These are phyloP conservation scores for Xenosphaeropsis pyriputrescens DNA, from an alignment of 2,329 filamentous ascomycete genomes.

Conservation along the genomic window DNA sequence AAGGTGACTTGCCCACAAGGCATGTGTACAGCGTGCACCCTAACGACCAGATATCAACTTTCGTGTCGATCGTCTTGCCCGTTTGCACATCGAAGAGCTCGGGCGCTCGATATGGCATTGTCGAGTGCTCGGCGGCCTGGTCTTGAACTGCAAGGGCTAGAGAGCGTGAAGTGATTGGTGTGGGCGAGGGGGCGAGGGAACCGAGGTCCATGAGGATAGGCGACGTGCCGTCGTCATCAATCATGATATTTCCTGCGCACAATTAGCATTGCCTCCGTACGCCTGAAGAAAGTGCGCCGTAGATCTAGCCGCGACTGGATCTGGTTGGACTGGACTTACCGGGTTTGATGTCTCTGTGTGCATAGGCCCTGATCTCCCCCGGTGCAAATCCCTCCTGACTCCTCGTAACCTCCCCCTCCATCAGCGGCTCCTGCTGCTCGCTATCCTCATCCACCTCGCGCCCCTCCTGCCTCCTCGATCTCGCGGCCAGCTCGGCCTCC, in stretches of 20 bases:
- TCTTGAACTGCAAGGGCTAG: constrained; percentile 88
- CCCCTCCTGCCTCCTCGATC: constrained; percentile 25
- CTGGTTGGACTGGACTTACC: constrained; percentile 37
- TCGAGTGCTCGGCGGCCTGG: constrained; percentile 87
- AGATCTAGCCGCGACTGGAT: too few relatives aligned
- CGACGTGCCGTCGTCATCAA: constrained; percentile 73
- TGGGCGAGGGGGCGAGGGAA: constrained; percentile 75
- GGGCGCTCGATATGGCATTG: constrained; percentile 95
- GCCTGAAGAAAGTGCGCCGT: too few relatives aligned
- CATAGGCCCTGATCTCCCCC: constrained; percentile 64
- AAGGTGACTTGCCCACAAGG: constrained; percentile 89
- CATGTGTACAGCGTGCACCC: constrained; percentile 98
- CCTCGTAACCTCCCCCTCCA: constrained; percentile 61
- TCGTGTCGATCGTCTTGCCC: constrained; percentile 80
- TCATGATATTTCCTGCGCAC: constrained; percentile 79
- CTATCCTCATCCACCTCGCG: constrained; percentile 42
- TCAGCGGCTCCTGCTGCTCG: constrained; percentile 67
- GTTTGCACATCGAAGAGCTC: constrained; percentile 98
- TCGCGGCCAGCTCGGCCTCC: constrained; percentile 21
- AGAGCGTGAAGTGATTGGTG: constrained; percentile 78
- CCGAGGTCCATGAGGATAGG: constrained; percentile 97
- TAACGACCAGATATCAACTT: constrained; percentile 95
- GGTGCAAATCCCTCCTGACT: constrained; percentile 53
- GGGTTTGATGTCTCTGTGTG: constrained; percentile 94
- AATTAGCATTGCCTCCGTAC: constrained; percentile 3